Evolutionary conservation across 306 rosid genomes (phyloP).

Genomic region (Morella rubra): DNA sequence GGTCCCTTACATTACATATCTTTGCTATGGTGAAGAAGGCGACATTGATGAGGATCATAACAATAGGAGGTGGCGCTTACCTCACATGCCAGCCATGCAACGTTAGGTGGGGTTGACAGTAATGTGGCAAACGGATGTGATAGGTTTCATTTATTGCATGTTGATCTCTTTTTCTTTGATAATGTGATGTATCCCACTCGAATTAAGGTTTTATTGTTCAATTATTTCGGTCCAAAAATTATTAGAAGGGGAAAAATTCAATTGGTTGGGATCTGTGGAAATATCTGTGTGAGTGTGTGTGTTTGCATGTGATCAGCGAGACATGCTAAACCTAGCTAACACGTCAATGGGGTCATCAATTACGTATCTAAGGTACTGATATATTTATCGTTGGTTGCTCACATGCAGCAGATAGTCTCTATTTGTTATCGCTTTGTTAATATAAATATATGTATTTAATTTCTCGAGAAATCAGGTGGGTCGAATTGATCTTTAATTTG

Average conservation of each 20-base stretch:
- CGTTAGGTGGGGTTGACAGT: conserved; percentile 38
- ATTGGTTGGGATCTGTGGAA: not conserved
- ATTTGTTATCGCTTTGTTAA: not conserved
- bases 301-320: not conserved
- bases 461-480: not conserved
- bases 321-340: not conserved
- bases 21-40: conserved; percentile 31
- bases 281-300: not conserved
- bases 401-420: not conserved
- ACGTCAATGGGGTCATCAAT: not conserved
- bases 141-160: conserved; percentile 11
- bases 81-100: conserved; percentile 51
- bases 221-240: no score
- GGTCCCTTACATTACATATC: conserved; percentile 30
- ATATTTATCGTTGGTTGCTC: not conserved
- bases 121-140: conserved; percentile 27
- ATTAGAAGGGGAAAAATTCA: not conserved
- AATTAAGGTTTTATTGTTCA: not conserved
- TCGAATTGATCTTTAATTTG: conserved; percentile 2
- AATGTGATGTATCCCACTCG: not conserved
- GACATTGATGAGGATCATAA: conserved; percentile 35
- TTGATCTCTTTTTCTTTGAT: not conserved
- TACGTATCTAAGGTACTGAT: not conserved
- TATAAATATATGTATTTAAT: no score
- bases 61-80: conserved; percentile 17